Evolutionary conservation across 1,284 basidiomycete species (phyloP).

Genomic region (Amylostereum chailletii): DNA sequence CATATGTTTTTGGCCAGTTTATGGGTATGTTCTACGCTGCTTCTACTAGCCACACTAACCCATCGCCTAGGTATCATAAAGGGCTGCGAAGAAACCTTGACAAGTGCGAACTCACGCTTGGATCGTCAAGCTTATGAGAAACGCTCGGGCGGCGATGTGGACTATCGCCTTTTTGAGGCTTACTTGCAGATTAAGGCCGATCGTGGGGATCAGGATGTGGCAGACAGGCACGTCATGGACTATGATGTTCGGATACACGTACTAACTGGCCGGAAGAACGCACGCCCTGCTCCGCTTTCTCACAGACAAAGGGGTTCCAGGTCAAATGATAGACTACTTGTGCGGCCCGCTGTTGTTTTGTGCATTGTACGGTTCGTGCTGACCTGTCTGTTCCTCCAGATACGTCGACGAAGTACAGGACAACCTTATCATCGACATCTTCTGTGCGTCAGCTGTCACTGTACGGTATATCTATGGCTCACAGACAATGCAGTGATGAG

Average conservation of each 20-base stretch:
- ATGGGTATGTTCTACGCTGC: constrained; percentile 29
- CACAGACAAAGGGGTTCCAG: constrained; percentile 19
- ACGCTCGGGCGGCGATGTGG: constrained; percentile 27
- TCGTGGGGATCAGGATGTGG: constrained; percentile 41
- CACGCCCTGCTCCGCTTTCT: constrained; percentile 29
- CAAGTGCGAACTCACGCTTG: constrained; percentile 25
- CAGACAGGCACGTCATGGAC: constrained; percentile 36
- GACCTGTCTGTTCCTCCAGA: constrained; percentile 19
- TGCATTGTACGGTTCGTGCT: neutral
- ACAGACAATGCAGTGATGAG: constrained; percentile 32
- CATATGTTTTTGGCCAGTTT: constrained; percentile 53
- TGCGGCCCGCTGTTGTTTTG: constrained; percentile 15
- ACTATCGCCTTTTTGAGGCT: constrained; percentile 43
- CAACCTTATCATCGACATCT: constrained; percentile 49
- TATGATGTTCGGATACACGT: neutral
- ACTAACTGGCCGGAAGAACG: constrained; percentile 21
- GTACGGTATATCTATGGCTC: neutral
- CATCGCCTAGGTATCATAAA: constrained; percentile 37
- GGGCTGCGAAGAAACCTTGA: constrained; percentile 42
- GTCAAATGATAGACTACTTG: constrained; percentile 39
- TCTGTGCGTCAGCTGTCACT: constrained; percentile 26
- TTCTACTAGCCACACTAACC: neutral
- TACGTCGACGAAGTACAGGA: constrained; percentile 63
- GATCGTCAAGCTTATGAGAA: constrained; percentile 31
- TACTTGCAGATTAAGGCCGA: constrained; percentile 37